Evolutionary conservation across 371 early-diverging fungal species (phyloP).

Genomic region (Actinomortierella ambigua): DNA sequence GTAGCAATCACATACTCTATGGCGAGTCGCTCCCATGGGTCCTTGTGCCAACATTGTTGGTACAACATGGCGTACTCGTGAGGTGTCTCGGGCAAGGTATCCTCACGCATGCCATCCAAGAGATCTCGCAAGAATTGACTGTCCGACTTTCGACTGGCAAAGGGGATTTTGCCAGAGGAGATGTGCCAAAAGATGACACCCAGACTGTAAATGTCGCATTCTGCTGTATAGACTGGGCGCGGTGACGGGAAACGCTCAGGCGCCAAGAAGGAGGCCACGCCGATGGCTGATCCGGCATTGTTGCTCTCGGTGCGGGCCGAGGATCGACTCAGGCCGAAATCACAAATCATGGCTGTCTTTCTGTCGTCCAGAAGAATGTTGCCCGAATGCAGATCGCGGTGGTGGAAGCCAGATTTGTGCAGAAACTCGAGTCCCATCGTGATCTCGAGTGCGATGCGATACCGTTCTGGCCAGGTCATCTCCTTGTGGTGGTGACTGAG

Average conservation of each 20-base stretch:
- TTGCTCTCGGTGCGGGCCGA: slow-evolving; percentile 24
- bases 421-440: slow-evolving; percentile 45
- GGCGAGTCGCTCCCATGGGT: slow-evolving; percentile 21
- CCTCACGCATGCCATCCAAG: slow-evolving; percentile 31
- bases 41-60: slow-evolving; percentile 38
- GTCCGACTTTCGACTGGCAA: slow-evolving; percentile 26
- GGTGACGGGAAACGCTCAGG: slow-evolving; percentile 35
- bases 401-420: slow-evolving; percentile 47
- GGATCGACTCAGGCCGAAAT: slow-evolving; percentile 38
- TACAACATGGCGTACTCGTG: slow-evolving; percentile 25
- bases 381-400: slow-evolving; percentile 44
- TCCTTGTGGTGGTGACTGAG: slow-evolving; percentile 27
- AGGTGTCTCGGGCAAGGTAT: slow-evolving; percentile 33
- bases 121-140: slow-evolving; percentile 24
- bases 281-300: slow-evolving; percentile 32
- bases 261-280: slow-evolving; percentile 41
- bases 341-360: slow-evolving; percentile 41
- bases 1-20: slow-evolving; percentile 40
- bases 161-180: slow-evolving; percentile 43
- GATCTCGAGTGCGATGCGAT: slow-evolving; percentile 38
- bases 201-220: slow-evolving; percentile 43
- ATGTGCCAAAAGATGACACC: slow-evolving; percentile 49
- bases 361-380: slow-evolving; percentile 44
- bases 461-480: slow-evolving; percentile 41
- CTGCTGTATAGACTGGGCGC: slow-evolving; percentile 33